A percentile compares a stretch with the other conserved stretches of the same genome.
Conservation (phyloP, 768 basidiomycete species). For the Trametes villosa region DNA sequence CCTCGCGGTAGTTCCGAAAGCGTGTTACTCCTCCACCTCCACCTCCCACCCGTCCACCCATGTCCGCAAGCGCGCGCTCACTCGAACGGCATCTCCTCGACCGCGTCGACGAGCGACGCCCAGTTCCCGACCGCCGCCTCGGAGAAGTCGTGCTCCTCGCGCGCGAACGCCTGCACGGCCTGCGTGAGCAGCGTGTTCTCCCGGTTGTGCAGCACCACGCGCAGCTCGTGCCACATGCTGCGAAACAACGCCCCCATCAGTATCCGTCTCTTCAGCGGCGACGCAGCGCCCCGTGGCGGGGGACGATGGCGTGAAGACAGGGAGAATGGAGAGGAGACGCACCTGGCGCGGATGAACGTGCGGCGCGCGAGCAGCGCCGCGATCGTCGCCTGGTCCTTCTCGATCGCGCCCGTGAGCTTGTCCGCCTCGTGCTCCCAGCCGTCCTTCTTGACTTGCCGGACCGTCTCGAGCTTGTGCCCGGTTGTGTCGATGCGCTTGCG, state of each 20-base stretch:
- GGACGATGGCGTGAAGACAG: no score
- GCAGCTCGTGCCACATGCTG: conserved; percentile 96
- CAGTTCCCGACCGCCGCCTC: conserved; percentile 71
- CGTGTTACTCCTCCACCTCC: background rate
- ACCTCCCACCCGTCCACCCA: background rate
- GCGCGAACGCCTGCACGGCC: conserved; percentile 71
- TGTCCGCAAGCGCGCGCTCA: conserved; percentile 38
- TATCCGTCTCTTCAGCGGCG: background rate
- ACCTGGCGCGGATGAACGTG: conserved; percentile 89
- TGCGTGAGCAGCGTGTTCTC: conserved; percentile 83
- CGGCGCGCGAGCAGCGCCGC: conserved; percentile 73
- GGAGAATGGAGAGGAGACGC: no score
- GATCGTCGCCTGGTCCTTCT: conserved; percentile 86
- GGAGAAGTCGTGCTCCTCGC: conserved; percentile 72
- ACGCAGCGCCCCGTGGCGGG: no score
- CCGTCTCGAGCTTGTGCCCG: conserved; percentile 74
- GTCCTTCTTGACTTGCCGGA: conserved; percentile 72
- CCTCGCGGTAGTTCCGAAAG: background rate
- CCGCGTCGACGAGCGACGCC: conserved; percentile 68
- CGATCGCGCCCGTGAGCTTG: conserved; percentile 67
- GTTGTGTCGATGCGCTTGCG: conserved; percentile 84
- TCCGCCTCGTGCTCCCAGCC: conserved; percentile 90
- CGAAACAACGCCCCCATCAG: background rate
- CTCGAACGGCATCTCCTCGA: conserved; percentile 87
- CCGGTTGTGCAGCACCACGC: conserved; percentile 87